Percentiles rank a stretch among this genome's conserved stretches.
phyloP scores from a whole-genome alignment of 805 yeast species.

The Limtongia smithiae region DNA sequence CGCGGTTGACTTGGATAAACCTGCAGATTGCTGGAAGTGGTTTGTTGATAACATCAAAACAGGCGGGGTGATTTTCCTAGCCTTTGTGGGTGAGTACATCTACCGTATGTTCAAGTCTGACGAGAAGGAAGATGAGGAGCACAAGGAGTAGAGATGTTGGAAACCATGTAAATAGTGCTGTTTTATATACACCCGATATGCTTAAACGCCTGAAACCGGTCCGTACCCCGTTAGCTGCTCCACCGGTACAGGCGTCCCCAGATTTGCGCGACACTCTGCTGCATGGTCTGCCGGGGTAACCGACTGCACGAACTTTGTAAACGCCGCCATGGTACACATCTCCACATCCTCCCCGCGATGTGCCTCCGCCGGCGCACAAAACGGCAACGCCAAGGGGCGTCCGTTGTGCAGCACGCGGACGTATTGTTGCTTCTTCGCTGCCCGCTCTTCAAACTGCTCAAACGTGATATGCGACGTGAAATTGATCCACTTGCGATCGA shows the following conservation, averaged over 20 bases:
- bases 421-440: constrained; percentile 2
- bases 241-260: not conserved
- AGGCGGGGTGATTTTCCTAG: constrained; percentile 40
- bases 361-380: constrained; percentile 11
- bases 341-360: constrained; percentile 12
- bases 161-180: too few species aligned
- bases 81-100: constrained; percentile 40
- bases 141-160: too few species aligned
- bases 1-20: constrained; percentile 73
- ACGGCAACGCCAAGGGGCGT: constrained; percentile 23
- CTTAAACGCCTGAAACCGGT: too few species aligned
- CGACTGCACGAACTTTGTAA: constrained; percentile 9
- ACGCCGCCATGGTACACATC: constrained; percentile 20
- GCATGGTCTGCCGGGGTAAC: constrained; percentile 6
- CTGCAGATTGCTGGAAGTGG: constrained; percentile 76
- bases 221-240: not conserved
- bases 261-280: constrained; percentile 3
- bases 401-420: constrained; percentile 28
- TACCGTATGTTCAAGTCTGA: not conserved
- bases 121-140: too few species aligned
- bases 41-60: constrained; percentile 75
- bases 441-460: constrained; percentile 19
- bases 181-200: too few species aligned
- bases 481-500: constrained; percentile 26
- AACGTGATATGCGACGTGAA: constrained; percentile 27